Conservation (phyloP, 2,329 filamentous ascomycete genomes). For the Claviceps sp. region DNA sequence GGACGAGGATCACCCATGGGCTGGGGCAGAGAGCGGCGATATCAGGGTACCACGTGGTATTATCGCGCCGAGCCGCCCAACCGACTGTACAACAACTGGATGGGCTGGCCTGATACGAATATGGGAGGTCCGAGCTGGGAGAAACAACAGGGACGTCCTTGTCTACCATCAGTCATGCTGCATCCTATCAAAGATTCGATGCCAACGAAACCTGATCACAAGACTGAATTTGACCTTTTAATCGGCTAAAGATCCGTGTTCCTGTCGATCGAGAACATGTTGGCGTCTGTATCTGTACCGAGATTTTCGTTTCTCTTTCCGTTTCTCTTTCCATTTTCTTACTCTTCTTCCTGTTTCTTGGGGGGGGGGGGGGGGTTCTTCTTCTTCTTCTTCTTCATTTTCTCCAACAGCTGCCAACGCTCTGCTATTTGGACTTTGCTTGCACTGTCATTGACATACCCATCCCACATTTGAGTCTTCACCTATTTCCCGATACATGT, state of each 20-base stretch:
- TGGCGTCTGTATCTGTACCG: background rate
- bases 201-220: conserved; percentile 31
- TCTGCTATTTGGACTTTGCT: background rate
- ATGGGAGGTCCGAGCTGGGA: conserved; percentile 45
- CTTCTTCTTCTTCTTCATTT: background rate
- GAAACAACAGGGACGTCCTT: conserved; percentile 38
- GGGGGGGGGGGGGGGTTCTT: no score
- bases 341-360: background rate
- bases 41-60: conserved; percentile 47
- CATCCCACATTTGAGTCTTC: background rate
- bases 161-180: conserved; percentile 44
- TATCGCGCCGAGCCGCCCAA: conserved; percentile 43
- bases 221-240: conserved; percentile 23
- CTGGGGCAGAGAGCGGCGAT: conserved; percentile 44
- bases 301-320: background rate
- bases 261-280: background rate
- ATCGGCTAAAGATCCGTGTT: conserved; percentile 19
- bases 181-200: conserved; percentile 47
- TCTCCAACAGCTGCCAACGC: no score
- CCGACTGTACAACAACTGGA: conserved; percentile 48
- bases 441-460: background rate
- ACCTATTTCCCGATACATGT: no score
- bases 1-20: conserved; percentile 43
- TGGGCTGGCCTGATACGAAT: conserved; percentile 43
- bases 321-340: background rate